Percentiles rank a stretch among this genome's conserved stretches.
Conservation (phyloP, 768 basidiomycete genomes). For the Amanita rubescens region DNA sequence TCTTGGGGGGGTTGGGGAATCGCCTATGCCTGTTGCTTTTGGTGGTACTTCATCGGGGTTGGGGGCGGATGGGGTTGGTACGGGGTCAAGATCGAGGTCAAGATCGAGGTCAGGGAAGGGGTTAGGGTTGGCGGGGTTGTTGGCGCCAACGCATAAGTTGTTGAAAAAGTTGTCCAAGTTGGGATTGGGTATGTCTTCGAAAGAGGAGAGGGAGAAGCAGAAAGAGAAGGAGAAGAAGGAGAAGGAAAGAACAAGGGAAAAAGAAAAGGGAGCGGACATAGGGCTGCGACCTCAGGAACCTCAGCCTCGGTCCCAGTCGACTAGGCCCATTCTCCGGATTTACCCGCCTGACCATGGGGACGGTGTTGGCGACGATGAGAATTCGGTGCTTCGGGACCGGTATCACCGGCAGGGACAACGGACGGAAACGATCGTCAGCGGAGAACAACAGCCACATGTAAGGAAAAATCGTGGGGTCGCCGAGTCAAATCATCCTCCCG, state of each 20-base stretch:
- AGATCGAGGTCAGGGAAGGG: not conserved
- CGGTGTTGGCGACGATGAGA: not conserved
- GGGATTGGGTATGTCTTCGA: not conserved
- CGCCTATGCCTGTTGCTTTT: slow-evolving; percentile 40
- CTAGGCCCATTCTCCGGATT: not conserved
- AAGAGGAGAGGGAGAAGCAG: not conserved
- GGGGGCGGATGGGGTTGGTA: no score
- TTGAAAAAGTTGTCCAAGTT: slow-evolving; percentile 2
- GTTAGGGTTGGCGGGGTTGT: slow-evolving; percentile 7
- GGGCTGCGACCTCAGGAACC: not conserved
- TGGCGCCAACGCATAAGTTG: not conserved
- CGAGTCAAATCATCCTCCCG: no score
- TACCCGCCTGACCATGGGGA: not conserved
- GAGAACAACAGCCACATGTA: no score
- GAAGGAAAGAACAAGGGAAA: not conserved
- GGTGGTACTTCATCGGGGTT: no score
- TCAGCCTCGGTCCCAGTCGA: not conserved
- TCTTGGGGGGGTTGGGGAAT: slow-evolving; percentile 59
- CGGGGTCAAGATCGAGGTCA: not conserved
- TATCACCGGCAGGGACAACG: no score
- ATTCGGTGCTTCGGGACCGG: no score
- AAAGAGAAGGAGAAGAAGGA: not conserved
- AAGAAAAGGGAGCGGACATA: not conserved
- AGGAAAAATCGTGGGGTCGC: no score
- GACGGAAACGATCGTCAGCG: no score